Evolutionary conservation across 2,329 filamentous ascomycete genomes (phyloP).

Genomic region (Dactylellina sp.): DNA sequence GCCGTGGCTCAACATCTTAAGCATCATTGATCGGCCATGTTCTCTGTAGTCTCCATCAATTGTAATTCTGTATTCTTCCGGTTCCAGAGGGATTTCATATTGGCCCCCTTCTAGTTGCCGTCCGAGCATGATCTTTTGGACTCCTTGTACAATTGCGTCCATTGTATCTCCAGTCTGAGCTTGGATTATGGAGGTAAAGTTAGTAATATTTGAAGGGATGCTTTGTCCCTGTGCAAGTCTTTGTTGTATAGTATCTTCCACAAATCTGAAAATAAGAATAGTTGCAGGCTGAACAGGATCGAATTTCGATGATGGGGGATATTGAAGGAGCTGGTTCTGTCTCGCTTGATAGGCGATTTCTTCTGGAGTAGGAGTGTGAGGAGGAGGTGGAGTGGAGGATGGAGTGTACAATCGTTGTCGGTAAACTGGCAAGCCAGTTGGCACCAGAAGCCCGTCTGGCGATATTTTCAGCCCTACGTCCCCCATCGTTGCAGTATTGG

Average conservation of each 20-base stretch:
- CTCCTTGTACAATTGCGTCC: conserved; percentile 15
- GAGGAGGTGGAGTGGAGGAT: conserved; percentile 35
- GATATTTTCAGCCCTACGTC: not conserved
- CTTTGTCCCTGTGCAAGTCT: not conserved
- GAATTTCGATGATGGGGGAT: not conserved
- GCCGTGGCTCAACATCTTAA: conserved; percentile 40
- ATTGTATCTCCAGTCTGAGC: conserved; percentile 4
- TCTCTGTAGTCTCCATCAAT: conserved; percentile 37
- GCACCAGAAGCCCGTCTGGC: not conserved
- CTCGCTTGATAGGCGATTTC: conserved; percentile 17
- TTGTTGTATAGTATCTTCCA: not conserved
- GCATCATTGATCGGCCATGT: conserved; percentile 25
- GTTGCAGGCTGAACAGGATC: conserved; percentile 23
- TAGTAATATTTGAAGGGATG: not conserved
- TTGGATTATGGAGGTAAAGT: not conserved
- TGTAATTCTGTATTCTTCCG: conserved; percentile 27
- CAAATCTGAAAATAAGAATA: conserved; percentile 8
- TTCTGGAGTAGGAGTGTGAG: conserved; percentile 1
- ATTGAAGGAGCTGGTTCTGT: not conserved
- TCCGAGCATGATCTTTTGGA: conserved; percentile 14
- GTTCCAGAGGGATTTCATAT: conserved; percentile 4
- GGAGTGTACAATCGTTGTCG: conserved; percentile 24
- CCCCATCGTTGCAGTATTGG: not conserved
- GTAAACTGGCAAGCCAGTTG: conserved; percentile 1
- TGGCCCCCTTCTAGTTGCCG: not conserved